These are phyloP conservation scores for Coriaria nepalensis DNA, from an alignment of 306 rosid species.

Conservation along the genomic window DNA sequence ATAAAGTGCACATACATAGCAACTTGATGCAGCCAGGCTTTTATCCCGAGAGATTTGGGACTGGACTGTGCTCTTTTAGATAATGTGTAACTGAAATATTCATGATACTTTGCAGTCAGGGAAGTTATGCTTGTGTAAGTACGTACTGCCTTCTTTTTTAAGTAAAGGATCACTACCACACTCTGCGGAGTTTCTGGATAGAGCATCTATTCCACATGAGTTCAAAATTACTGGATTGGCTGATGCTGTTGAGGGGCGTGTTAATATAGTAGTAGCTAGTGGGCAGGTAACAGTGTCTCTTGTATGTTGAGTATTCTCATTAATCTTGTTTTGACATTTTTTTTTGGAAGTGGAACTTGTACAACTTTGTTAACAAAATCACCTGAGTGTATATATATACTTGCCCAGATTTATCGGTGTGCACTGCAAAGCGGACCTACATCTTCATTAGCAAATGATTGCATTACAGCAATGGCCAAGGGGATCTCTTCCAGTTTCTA, in stretches of 20 bases:
- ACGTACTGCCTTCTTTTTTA: constrained; percentile 55
- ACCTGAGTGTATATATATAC: constrained; percentile 2
- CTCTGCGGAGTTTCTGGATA: constrained; percentile 45
- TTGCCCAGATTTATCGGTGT: constrained; percentile 72
- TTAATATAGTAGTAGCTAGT: constrained; percentile 60
- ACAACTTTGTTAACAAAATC: neutral
- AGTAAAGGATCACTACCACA: constrained; percentile 37
- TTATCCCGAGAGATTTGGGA: no score
- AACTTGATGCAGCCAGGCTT: no score
- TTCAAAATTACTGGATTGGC: constrained; percentile 62
- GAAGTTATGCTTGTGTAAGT: constrained; percentile 83
- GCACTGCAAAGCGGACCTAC: constrained; percentile 61
- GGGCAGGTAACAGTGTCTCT: constrained; percentile 47
- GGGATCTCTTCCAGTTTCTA: constrained; percentile 62
- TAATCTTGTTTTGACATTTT: constrained; percentile 1
- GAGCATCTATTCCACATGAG: constrained; percentile 40
- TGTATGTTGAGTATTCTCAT: constrained; percentile 5
- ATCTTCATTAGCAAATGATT: constrained; percentile 67
- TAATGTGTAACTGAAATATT: no score
- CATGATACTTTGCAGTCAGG: constrained; percentile 98
- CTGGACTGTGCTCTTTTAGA: no score
- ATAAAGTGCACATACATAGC: no score
- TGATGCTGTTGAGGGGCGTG: constrained; percentile 86
- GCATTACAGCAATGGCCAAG: constrained; percentile 82
- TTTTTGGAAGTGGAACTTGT: neutral